Evolutionary conservation across 768 basidiomycete species (phyloP), one percentile per base, ranked within the genome.

Genomic region (Pholiota conissans): DNA sequence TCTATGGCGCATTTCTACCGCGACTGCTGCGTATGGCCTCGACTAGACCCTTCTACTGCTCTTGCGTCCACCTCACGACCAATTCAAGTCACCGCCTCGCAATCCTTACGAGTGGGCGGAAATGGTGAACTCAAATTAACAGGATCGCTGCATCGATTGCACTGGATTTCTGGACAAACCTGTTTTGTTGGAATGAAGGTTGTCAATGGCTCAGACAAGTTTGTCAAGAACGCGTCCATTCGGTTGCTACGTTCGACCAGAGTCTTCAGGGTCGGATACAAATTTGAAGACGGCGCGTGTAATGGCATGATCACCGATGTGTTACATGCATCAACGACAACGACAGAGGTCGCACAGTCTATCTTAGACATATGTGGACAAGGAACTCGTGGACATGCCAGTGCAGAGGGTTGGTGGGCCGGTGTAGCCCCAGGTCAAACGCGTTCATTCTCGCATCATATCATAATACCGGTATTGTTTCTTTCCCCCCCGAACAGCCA

Each of bases 1-100:
- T 91, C 90, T 3, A 87, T 95, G 30, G 89, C 93, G 3, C 94
- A 97, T 71, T 94, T 95, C 70, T 96, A 95, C 69, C 85, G 94
- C 8, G 75, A 85, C 46, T 87, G 92, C 69, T 84, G 86, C 52
- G 76, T 95, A 27, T 93, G 87, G 84, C 93, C 93, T 1, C 83
- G 83, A 46, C 71, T 94, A 18, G 80, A 91, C 56, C 83, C 89
- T 3, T 72, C 79, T 18, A 55, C 75, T 3, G 76, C 86, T 20
- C 81, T 97, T 16, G 78, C 84, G 2, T 79, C 89, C 3, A 79
- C 85, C 3, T 72, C 79, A 13, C 76, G 81, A 35, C 85, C 88
- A 2, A 69, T 93, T 13, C 79, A 81, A 59, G 82, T 83, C 27
- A 79, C 80, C 13, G 77, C 76, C 1, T 79, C 82, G 9, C 84